Percentiles rank a stretch among this genome's conserved stretches.
Conservation (phyloP, 495 filamentous ascomycete species). For the Xylaria acuta region DNA sequence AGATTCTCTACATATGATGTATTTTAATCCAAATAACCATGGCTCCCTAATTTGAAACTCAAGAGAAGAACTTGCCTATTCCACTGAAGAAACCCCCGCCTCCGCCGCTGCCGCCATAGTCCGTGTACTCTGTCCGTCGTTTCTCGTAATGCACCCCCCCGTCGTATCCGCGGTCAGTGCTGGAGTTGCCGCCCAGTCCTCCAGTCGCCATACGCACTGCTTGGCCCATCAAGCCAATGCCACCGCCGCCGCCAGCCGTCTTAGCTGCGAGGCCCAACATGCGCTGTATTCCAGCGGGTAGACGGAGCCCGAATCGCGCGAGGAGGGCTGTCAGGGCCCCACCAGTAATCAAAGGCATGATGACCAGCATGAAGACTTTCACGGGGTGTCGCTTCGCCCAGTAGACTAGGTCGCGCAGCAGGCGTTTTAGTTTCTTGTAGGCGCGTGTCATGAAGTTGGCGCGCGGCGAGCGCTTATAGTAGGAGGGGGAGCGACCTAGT, state of each 20-base stretch:
- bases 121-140: conserved; percentile 47
- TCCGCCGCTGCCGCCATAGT: conserved; percentile 34
- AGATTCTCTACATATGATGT: conserved; percentile 26
- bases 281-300: conserved; percentile 65
- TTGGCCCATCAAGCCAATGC: conserved; percentile 60
- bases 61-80: conserved; percentile 41
- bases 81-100: conserved; percentile 36
- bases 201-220: conserved; percentile 51
- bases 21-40: conserved; percentile 28
- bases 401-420: conserved; percentile 74
- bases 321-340: conserved; percentile 77
- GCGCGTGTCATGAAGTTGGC: conserved; percentile 75
- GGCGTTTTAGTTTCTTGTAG: conserved; percentile 70
- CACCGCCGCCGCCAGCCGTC: conserved; percentile 59
- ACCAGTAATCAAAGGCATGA: conserved; percentile 82
- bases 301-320: conserved; percentile 72
- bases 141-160: conserved; percentile 49
- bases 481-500: conserved; percentile 63
- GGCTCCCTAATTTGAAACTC: conserved; percentile 5
- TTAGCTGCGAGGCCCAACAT: conserved; percentile 61
- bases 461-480: conserved; percentile 76
- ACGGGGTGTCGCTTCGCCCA: conserved; percentile 80
- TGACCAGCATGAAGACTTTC: conserved; percentile 83
- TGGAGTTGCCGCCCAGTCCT: conserved; percentile 30
- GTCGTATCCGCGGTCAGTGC: conserved; percentile 40